A percentile compares a stretch with the other conserved stretches of the same genome.
These are phyloP conservation scores for Picea glauca DNA, from an alignment of 75 land plant species.

Conservation along the genomic window DNA sequence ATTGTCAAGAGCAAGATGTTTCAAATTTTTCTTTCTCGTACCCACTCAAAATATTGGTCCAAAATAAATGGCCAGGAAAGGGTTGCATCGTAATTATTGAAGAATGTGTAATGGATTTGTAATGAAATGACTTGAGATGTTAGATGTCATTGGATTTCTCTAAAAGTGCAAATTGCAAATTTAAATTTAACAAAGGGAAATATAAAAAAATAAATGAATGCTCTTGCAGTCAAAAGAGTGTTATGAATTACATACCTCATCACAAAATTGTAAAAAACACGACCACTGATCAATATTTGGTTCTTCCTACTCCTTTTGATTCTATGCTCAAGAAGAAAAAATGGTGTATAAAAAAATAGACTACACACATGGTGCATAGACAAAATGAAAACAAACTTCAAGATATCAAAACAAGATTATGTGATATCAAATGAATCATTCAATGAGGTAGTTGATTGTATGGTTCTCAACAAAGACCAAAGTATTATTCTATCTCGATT, in stretches of 20 bases:
- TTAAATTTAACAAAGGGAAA: no score
- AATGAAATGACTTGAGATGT: not conserved
- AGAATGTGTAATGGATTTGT: slow-evolving; percentile 71
- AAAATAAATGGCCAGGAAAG: slow-evolving; percentile 89
- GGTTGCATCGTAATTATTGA: slow-evolving; percentile 67
- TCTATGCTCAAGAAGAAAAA: slow-evolving; percentile 26
- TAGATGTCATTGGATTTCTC: not conserved
- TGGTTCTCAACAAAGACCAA: no score
- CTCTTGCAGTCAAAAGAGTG: not conserved
- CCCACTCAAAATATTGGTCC: slow-evolving; percentile 92
- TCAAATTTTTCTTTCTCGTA: slow-evolving; percentile 25
- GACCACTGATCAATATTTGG: slow-evolving; percentile 95
- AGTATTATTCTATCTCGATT: no score
- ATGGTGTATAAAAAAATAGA: not conserved
- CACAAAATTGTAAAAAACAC: slow-evolving; percentile 74
- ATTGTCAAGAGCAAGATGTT: not conserved
- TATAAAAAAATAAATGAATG: not conserved
- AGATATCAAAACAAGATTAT: not conserved
- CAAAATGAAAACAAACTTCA: not conserved
- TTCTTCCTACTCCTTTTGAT: slow-evolving; percentile 86
- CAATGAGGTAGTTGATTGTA: no score
- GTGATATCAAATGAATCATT: no score
- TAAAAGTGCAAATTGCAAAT: not conserved
- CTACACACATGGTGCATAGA: not conserved
- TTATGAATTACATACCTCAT: slow-evolving; percentile 56